These are phyloP conservation scores for Penicillium pulvis DNA, from an alignment of 495 filamentous ascomycete species.

Conservation along the genomic window DNA sequence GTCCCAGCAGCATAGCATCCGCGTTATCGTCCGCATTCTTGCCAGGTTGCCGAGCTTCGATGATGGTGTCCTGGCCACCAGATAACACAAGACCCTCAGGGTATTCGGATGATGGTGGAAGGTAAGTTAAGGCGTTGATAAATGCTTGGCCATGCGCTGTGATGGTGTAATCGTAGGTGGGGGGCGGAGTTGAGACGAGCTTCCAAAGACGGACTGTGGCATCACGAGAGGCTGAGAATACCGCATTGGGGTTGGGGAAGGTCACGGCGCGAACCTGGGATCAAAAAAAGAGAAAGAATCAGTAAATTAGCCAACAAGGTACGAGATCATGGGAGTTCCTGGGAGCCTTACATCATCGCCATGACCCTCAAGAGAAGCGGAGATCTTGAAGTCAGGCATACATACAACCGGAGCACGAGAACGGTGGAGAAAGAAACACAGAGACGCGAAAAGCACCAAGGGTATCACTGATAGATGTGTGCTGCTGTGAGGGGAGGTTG, in stretches of 20 bases:
- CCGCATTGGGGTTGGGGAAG: slow-evolving; percentile 71
- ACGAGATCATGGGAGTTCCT: slow-evolving; percentile 21
- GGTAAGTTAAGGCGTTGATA: slow-evolving; percentile 80
- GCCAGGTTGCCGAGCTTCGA: slow-evolving; percentile 78
- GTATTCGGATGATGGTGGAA: slow-evolving; percentile 66
- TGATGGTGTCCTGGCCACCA: slow-evolving; percentile 86
- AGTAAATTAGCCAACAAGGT: slow-evolving; percentile 11
- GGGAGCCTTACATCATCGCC: slow-evolving; percentile 72
- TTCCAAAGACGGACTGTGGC: slow-evolving; percentile 89
- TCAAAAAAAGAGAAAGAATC: slow-evolving; percentile 11
- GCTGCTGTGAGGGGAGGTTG: slow-evolving; percentile 11
- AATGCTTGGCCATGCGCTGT: slow-evolving; percentile 75
- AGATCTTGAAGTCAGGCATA: slow-evolving; percentile 76
- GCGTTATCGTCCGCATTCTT: slow-evolving; percentile 71
- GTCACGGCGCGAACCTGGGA: slow-evolving; percentile 81
- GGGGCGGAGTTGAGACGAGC: slow-evolving; percentile 61
- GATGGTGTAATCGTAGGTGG: slow-evolving; percentile 74
- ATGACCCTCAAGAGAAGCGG: slow-evolving; percentile 77
- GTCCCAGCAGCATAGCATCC: slow-evolving; percentile 82
- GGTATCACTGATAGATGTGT: slow-evolving; percentile 10
- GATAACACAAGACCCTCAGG: slow-evolving; percentile 84
- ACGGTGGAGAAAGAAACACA: slow-evolving; percentile 4
- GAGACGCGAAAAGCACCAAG: slow-evolving; percentile 9
- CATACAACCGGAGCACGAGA: slow-evolving; percentile 30
- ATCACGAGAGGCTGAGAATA: slow-evolving; percentile 89